A percentile compares a stretch with the other conserved stretches of the same genome.
phyloP scores from a whole-genome alignment of 768 basidiomycete species.

The Phlebiopsis gigantea region DNA sequence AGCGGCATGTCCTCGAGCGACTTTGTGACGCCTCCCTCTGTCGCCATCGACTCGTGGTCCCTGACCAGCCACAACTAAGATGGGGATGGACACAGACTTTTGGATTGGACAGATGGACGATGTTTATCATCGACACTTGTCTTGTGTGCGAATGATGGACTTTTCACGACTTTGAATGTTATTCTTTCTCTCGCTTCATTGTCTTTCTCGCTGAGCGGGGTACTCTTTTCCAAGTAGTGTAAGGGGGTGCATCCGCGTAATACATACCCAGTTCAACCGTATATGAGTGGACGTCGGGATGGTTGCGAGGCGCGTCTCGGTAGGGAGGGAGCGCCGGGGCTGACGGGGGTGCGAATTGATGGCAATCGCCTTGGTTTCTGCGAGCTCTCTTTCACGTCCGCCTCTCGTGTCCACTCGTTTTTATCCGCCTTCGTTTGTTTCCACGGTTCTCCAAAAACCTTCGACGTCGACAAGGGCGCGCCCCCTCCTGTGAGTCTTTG shows the following conservation, averaged over 20 bases:
- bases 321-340: conserved; percentile 4
- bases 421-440: conserved; percentile 10
- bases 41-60: conserved; percentile 71
- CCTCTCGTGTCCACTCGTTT: conserved; percentile 9
- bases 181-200: conserved; percentile 6
- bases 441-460: conserved; percentile 5
- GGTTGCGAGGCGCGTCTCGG: background rate
- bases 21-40: conserved; percentile 66
- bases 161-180: conserved; percentile 5
- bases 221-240: conserved; percentile 3
- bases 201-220: conserved; percentile 2
- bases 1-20: conserved; percentile 50
- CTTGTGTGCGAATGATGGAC: conserved; percentile 7
- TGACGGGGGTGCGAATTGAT: conserved; percentile 1
- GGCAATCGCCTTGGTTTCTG: conserved; percentile 12
- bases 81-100: background rate
- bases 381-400: background rate
- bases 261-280: conserved; percentile 1
- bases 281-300: background rate
- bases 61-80: conserved; percentile 67
- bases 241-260: conserved; percentile 3
- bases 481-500: conserved; percentile 16
- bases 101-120: conserved; percentile 7
- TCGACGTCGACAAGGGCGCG: background rate
- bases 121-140: background rate